Evolutionary conservation across 352 stramenopile species (phyloP), one percentile per base, ranked within the genome.

Genomic region (Phytopythium helicoides): DNA sequence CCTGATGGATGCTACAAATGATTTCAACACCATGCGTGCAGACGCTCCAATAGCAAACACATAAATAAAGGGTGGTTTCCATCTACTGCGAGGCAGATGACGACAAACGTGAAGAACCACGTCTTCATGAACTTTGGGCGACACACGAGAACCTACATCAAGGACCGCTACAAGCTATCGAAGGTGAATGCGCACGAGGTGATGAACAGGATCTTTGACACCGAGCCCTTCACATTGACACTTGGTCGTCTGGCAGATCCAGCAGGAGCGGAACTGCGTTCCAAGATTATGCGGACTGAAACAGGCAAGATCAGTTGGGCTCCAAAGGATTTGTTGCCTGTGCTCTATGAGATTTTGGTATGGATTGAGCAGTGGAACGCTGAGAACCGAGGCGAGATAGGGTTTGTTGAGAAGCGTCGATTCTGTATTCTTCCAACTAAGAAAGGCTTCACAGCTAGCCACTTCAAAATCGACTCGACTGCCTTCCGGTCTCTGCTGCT

Each of bases 401-500:
- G 26, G 10, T 57, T 34, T 23, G 25, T 35, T 0, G 51, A 42
- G 25, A 48, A 49, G 26, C n/a, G 28, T 31, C 36, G 12, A 28
- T 57, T 57, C 25, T 36, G 38, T 23, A 6, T 57, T 12, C 51
- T 57, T 31, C 51, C 39, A 25, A 50, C 40, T 0, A 57, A 50
- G 9, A 37, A 19, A 11, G 50, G 39, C 16, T 57, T 57, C 22
- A 21, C 15, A 41, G 36, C 36, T 14, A 41, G 36, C 36, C 18
- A 41, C 18, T 40, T 35, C 9, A 50, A 57, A 28, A 40, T 57
- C 3, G 39, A 57, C 40, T 51, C 51, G 8, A 44, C 51, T 1
- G 40, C 38, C 6, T 39, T 57, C 5, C n/a, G 28, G 1, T 26
- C 39, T 12, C 39, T 57, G 12, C 51, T 50, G 1, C 19, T 34